Conservation (phyloP, 148 eudicot genomes). For the Arctostaphylos glauca region DNA sequence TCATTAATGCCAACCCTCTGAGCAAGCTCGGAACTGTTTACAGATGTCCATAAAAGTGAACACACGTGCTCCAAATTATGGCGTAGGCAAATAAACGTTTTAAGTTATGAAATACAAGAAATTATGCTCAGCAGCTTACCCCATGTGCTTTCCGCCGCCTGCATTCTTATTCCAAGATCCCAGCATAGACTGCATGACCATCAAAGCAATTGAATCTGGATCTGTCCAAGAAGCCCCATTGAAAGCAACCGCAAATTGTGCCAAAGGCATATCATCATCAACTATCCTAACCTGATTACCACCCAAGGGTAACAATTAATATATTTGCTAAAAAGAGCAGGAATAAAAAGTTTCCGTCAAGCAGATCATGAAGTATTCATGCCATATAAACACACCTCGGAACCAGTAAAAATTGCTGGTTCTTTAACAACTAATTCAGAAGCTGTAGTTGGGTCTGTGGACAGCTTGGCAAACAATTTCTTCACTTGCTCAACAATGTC, state of each 20-base stretch:
- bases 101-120: background rate
- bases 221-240: conserved; percentile 94
- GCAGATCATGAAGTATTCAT: conserved; percentile 3
- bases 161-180: conserved; percentile 82
- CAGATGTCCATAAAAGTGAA: conserved; percentile 18
- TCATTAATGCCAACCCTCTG: conserved; percentile 76
- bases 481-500: conserved; percentile 71
- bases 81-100: background rate
- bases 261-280: conserved; percentile 80
- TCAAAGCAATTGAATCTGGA: conserved; percentile 92
- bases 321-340: background rate
- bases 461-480: conserved; percentile 64
- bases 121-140: conserved; percentile 42
- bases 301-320: background rate
- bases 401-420: conserved; percentile 86
- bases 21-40: conserved; percentile 72
- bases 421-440: conserved; percentile 68
- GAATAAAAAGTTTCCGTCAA: conserved; percentile 2
- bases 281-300: conserved; percentile 67
- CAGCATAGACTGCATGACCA: conserved; percentile 88
- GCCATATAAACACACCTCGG: conserved; percentile 59
- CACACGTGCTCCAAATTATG: background rate
- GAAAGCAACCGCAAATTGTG: conserved; percentile 91
- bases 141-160: conserved; percentile 89
- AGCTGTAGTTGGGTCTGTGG: conserved; percentile 67